phyloP scores from a whole-genome alignment of 2,329 filamentous ascomycete genomes.

The Diaporthe citriasiana region DNA sequence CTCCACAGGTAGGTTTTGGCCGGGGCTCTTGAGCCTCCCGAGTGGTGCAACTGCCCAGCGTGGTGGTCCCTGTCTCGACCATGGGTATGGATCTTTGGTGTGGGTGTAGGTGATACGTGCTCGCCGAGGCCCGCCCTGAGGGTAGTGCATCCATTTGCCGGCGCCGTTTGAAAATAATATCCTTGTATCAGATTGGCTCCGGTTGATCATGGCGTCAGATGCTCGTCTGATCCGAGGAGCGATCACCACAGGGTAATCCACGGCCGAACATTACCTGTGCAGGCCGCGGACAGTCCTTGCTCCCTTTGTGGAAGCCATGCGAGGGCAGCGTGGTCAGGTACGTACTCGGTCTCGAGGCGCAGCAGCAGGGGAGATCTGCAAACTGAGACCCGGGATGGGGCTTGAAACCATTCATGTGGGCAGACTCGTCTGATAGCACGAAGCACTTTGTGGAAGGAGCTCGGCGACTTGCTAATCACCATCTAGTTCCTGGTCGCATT shows the following conservation, averaged over 20 bases:
- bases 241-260: constrained; percentile 55
- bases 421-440: constrained; percentile 26
- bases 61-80: constrained; percentile 47
- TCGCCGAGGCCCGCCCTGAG: constrained; percentile 39
- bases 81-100: constrained; percentile 46
- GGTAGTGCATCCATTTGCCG: constrained; percentile 44
- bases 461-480: constrained; percentile 26
- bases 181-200: constrained; percentile 54
- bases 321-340: constrained; percentile 35
- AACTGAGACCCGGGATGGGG: constrained; percentile 57
- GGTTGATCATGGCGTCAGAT: constrained; percentile 57
- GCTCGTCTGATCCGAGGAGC: constrained; percentile 55
- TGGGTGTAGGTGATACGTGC: constrained; percentile 43
- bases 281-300: constrained; percentile 25
- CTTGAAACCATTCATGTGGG: constrained; percentile 55
- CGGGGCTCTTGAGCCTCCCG: constrained; percentile 47
- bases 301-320: constrained; percentile 35
- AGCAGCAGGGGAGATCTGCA: constrained; percentile 55
- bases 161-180: constrained; percentile 48
- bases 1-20: constrained; percentile 51
- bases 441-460: constrained; percentile 17
- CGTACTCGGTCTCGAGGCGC: constrained; percentile 47
- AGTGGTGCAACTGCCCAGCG: constrained; percentile 44
- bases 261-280: constrained; percentile 44
- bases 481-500: constrained; percentile 16